A percentile compares a stretch with the other conserved stretches of the same genome.
These are phyloP conservation scores for Penicillium sp. DNA, from an alignment of 2,329 filamentous ascomycete species.

Conservation along the genomic window DNA sequence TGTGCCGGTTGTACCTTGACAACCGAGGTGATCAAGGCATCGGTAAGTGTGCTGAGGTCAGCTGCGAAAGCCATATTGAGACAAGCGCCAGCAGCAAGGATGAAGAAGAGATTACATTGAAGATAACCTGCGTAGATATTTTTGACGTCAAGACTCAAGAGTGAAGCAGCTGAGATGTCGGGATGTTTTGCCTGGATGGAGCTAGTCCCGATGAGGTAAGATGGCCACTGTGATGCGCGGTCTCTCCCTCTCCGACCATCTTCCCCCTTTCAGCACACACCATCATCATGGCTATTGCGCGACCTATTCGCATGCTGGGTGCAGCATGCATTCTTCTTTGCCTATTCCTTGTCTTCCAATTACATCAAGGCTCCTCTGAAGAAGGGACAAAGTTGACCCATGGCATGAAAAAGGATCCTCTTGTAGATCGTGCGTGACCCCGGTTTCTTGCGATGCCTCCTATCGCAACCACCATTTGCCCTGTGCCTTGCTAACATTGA, in stretches of 20 bases:
- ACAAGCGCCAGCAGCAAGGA: neutral
- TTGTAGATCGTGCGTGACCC: constrained; percentile 72
- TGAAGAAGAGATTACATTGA: constrained; percentile 1
- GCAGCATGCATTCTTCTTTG: constrained; percentile 71
- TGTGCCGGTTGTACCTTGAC: constrained; percentile 51
- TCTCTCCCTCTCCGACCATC: constrained; percentile 14
- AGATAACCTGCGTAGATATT: neutral
- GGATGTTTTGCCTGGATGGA: constrained; percentile 14
- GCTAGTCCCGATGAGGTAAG: constrained; percentile 31
- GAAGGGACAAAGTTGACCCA: constrained; percentile 49
- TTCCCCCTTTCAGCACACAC: constrained; percentile 25
- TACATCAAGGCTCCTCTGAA: constrained; percentile 60
- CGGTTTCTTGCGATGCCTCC: constrained; percentile 12
- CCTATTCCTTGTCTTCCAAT: constrained; percentile 75
- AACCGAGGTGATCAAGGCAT: constrained; percentile 69
- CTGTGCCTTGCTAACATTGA: constrained; percentile 16
- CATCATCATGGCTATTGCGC: constrained; percentile 74
- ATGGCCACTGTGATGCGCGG: constrained; percentile 17
- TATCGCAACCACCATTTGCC: neutral
- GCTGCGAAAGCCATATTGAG: constrained; percentile 69
- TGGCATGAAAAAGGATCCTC: constrained; percentile 76
- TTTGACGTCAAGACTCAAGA: neutral
- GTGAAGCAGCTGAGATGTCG: constrained; percentile 1
- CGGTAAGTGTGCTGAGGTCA: constrained; percentile 63
- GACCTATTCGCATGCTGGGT: constrained; percentile 78